phyloP scores from a whole-genome alignment of 768 basidiomycete species.

The Tubosaeta sp. region DNA sequence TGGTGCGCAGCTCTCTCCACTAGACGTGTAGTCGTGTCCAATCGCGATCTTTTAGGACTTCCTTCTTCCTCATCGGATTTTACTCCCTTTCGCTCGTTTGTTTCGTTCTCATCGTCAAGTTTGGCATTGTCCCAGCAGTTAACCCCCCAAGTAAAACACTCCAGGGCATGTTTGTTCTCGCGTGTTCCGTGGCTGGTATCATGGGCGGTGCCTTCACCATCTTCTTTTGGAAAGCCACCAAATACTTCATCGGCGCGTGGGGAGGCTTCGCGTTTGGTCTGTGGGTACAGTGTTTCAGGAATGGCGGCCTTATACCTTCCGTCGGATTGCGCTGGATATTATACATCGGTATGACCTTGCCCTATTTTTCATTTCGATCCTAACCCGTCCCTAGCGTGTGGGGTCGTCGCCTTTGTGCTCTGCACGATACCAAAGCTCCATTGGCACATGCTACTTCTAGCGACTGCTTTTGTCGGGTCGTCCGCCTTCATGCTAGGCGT shows the following conservation, averaged over 20 bases:
- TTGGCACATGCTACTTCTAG: constrained; percentile 80
- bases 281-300: constrained; percentile 81
- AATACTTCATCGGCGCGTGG: constrained; percentile 64
- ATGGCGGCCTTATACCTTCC: constrained; percentile 75
- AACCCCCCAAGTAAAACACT: constrained; percentile 75
- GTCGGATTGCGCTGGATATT: constrained; percentile 87
- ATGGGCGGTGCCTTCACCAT: constrained; percentile 83
- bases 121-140: constrained; percentile 80
- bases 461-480: constrained; percentile 87
- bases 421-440: constrained; percentile 85
- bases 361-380: constrained; percentile 13
- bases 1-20: constrained; percentile 50
- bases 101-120: constrained; percentile 81
- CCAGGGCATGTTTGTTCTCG: constrained; percentile 87
- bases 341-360: constrained; percentile 60
- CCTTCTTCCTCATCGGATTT: constrained; percentile 90
- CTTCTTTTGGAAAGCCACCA: constrained; percentile 89
- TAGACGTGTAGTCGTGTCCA: constrained; percentile 1
- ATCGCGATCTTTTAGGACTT: constrained; percentile 56
- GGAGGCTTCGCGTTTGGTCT: constrained; percentile 79
- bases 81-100: constrained; percentile 86
- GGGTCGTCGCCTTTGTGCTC: constrained; percentile 73
- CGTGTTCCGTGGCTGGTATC: constrained; percentile 73
- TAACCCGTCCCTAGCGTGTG: constrained; percentile 46
- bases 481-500: constrained; percentile 89